Conservation (phyloP, 1,284 basidiomycete species). For the Malassezia globosa region DNA sequence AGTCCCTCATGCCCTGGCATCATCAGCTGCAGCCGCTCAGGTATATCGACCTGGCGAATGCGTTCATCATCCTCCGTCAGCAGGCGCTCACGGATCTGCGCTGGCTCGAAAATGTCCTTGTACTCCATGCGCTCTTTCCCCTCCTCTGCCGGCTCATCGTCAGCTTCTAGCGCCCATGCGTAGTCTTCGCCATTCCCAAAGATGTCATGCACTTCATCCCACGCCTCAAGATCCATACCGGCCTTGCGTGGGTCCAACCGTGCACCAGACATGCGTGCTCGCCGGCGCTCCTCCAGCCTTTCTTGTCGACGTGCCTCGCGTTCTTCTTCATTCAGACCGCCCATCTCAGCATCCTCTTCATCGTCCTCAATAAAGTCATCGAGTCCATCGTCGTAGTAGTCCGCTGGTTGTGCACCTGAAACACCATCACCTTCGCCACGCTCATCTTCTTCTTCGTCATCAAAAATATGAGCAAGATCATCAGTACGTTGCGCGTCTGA, state of each 20-base stretch:
- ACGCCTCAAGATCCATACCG: constrained; percentile 57
- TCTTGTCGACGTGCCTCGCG: constrained; percentile 61
- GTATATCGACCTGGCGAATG: constrained; percentile 79
- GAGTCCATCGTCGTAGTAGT: constrained; percentile 46
- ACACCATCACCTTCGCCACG: too few relatives aligned
- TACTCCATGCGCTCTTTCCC: constrained; percentile 56
- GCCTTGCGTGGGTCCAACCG: constrained; percentile 48
- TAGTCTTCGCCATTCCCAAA: constrained; percentile 96
- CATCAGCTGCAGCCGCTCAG: constrained; percentile 89
- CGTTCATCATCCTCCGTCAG: constrained; percentile 83
- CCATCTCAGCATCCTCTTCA: constrained; percentile 46
- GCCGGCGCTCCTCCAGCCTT: constrained; percentile 52
- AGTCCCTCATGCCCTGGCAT: constrained; percentile 52
- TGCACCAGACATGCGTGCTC: constrained; percentile 54
- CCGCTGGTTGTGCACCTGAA: constrained; percentile 45
- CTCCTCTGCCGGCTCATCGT: constrained; percentile 29
- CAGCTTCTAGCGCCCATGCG: constrained; percentile 75
- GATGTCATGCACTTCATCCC: constrained; percentile 92
- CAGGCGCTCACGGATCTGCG: constrained; percentile 81
- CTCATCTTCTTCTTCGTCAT: constrained; percentile 63
- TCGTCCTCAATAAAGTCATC: constrained; percentile 71
- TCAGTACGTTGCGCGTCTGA: constrained; percentile 49
- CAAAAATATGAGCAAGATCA: constrained; percentile 69
- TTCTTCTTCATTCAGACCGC: constrained; percentile 49
- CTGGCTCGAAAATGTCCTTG: constrained; percentile 93